These are phyloP conservation scores for Trichoderma breve DNA, from an alignment of 2,329 filamentous ascomycete genomes.

Conservation along the genomic window DNA sequence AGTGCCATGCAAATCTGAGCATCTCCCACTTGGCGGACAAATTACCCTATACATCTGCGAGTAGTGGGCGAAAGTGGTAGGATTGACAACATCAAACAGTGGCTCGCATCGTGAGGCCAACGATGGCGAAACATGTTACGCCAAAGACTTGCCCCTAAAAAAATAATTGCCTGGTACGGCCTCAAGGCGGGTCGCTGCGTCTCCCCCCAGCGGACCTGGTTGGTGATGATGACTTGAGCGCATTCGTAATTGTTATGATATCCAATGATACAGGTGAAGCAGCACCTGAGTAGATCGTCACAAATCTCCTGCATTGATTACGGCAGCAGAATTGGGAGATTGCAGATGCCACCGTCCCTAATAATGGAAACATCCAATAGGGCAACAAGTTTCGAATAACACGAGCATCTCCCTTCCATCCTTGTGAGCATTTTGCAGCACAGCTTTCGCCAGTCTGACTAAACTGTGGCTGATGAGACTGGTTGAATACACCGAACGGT, in stretches of 20 bases:
- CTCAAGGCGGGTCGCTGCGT: not conserved
- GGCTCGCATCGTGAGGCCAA: not conserved
- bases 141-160: not conserved
- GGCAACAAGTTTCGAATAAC: constrained; percentile 2
- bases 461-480: constrained; percentile 6
- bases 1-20: not conserved
- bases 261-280: not conserved
- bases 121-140: not conserved
- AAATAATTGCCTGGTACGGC: not conserved
- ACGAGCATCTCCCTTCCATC: not conserved
- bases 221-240: not conserved
- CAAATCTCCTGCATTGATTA: not conserved
- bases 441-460: not conserved
- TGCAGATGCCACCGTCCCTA: not conserved
- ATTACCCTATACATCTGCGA: not conserved
- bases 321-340: not conserved
- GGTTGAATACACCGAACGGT: not conserved
- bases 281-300: not conserved
- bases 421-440: not conserved
- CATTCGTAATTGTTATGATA: not conserved
- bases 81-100: not conserved
- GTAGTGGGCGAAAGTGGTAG: not conserved
- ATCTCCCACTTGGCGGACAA: not conserved
- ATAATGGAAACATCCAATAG: not conserved
- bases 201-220: not conserved